A percentile compares a stretch with the other conserved stretches of the same genome.
phyloP scores from a whole-genome alignment of 2,329 filamentous ascomycete species.

The Pleochaeta shiraiana region DNA sequence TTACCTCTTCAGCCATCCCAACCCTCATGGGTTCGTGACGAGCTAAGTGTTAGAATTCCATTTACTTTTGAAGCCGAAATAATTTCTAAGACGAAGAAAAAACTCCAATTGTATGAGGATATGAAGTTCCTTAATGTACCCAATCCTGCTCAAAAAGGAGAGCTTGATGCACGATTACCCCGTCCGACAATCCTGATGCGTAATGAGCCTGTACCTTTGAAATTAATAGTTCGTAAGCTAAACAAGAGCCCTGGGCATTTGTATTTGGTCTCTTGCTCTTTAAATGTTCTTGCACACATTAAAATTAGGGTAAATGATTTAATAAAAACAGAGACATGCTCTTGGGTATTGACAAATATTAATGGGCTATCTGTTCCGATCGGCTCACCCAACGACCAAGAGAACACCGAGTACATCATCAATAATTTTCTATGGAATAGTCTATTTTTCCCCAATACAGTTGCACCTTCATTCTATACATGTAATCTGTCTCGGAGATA shows the following conservation, averaged over 20 bases:
- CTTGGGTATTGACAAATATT: constrained; percentile 54
- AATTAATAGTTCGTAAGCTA: constrained; percentile 58
- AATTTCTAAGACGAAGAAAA: constrained; percentile 16
- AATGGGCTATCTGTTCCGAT: constrained; percentile 52
- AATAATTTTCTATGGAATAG: constrained; percentile 52
- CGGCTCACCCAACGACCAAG: constrained; percentile 32
- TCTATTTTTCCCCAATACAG: constrained; percentile 55
- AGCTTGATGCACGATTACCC: constrained; percentile 58
- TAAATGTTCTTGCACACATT: constrained; percentile 64
- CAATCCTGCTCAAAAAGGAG: constrained; percentile 43
- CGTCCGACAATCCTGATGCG: constrained; percentile 78
- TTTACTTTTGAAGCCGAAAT: constrained; percentile 29
- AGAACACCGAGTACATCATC: constrained; percentile 45
- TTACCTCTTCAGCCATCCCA: constrained; percentile 82
- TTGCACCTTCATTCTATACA: constrained; percentile 68
- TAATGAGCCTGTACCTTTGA: constrained; percentile 63
- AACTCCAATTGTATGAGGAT: constrained; percentile 14
- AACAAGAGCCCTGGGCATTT: constrained; percentile 46
- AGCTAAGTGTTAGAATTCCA: constrained; percentile 63
- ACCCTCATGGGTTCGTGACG: constrained; percentile 41
- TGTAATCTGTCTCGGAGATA: constrained; percentile 75
- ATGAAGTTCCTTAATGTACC: constrained; percentile 16
- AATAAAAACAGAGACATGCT: constrained; percentile 42
- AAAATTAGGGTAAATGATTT: constrained; percentile 60
- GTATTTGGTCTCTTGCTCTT: constrained; percentile 56